phyloP scores from a whole-genome alignment of 2,329 filamentous ascomycete genomes.

The Aspergillus spinulosporus region DNA sequence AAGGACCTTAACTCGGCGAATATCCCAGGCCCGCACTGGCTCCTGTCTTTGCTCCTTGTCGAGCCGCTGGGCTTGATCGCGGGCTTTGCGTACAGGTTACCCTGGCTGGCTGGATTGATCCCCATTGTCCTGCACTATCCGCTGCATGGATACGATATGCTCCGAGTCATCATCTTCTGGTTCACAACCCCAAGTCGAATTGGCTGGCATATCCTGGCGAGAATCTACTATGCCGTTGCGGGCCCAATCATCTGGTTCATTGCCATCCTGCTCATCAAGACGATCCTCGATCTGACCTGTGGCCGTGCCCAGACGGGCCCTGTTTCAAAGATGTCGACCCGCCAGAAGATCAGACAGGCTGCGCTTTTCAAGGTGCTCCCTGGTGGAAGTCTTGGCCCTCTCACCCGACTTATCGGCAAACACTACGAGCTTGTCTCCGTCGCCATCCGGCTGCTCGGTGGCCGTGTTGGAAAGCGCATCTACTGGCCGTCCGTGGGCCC shows the following conservation, averaged over 20 bases:
- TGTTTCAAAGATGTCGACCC: not conserved
- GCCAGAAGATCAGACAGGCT: conserved; percentile 6
- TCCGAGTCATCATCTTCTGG: conserved; percentile 9
- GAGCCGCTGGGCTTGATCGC: not conserved
- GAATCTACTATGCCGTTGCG: conserved; percentile 6
- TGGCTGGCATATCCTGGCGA: conserved; percentile 1
- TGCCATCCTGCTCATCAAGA: not conserved
- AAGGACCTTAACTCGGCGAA: not conserved
- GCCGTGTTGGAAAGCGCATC: conserved; percentile 1
- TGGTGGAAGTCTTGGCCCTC: not conserved
- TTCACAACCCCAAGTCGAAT: conserved; percentile 2
- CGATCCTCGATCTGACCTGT: not conserved
- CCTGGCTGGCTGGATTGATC: conserved; percentile 5
- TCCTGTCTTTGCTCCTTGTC: not conserved
- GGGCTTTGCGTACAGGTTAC: not conserved
- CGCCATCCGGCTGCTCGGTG: not conserved
- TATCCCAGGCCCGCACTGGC: not conserved
- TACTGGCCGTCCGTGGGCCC: conserved; percentile 8
- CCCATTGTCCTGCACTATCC: conserved; percentile 9
- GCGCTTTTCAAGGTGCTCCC: conserved; percentile 6
- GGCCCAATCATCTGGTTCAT: conserved; percentile 5
- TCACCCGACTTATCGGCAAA: conserved; percentile 4
- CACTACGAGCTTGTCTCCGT: conserved; percentile 11
- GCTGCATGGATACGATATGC: not conserved
- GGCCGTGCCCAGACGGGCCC: not conserved